Conservation (phyloP, 2,329 filamentous ascomycete genomes). For the Decorospora gaudefroyi region DNA sequence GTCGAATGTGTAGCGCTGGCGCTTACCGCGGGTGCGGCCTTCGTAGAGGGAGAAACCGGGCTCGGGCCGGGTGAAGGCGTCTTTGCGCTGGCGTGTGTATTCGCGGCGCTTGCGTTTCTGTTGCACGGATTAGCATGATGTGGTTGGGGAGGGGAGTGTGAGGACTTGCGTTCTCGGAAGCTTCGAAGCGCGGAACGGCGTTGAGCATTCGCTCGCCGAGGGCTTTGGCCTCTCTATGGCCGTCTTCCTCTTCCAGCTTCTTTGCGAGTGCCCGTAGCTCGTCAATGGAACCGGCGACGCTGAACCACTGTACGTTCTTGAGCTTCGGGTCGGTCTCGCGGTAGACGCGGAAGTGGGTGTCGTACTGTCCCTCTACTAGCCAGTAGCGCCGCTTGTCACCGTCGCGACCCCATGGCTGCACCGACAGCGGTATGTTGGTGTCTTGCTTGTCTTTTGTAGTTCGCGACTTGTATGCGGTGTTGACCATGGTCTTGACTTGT, state of each 20-base stretch:
- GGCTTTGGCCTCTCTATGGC: conserved; percentile 76
- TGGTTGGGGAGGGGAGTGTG: not conserved
- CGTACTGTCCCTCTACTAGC: conserved; percentile 89
- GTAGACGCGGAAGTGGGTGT: conserved; percentile 92
- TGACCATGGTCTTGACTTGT: conserved; percentile 76
- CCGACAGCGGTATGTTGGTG: conserved; percentile 82
- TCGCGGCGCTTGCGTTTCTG: conserved; percentile 92
- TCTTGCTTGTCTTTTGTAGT: conserved; percentile 84
- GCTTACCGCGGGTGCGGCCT: conserved; percentile 92
- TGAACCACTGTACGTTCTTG: conserved; percentile 85
- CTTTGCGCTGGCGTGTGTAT: conserved; percentile 83
- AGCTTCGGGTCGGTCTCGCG: conserved; percentile 85
- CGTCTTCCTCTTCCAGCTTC: conserved; percentile 76
- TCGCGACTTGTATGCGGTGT: conserved; percentile 65
- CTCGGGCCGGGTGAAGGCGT: conserved; percentile 84
- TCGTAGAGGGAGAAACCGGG: conserved; percentile 93
- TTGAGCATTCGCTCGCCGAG: conserved; percentile 76
- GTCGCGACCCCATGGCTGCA: conserved; percentile 88
- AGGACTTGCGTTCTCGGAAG: conserved; percentile 75
- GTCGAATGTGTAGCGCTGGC: conserved; percentile 94
- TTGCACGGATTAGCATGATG: conserved; percentile 24
- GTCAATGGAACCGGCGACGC: conserved; percentile 85
- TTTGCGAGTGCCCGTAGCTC: conserved; percentile 76
- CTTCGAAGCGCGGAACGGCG: conserved; percentile 88
- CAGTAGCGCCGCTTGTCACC: conserved; percentile 92